Conservation (phyloP, 129 eudicot genomes). For the Logfia minima region DNA sequence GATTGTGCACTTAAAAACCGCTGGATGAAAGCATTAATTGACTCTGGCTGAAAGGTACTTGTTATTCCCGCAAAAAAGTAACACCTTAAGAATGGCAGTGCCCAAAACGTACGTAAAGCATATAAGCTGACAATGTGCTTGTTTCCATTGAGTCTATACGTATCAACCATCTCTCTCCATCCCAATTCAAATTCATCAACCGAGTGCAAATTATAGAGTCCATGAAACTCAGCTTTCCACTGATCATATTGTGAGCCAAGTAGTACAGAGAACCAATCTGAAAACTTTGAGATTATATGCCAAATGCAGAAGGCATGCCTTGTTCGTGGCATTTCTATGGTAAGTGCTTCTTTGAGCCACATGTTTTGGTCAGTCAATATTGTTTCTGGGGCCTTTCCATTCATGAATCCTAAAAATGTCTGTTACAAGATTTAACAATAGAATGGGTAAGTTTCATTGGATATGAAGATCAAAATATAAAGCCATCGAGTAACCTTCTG, state of each 20-base stretch:
- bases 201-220: constrained; percentile 56
- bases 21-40: constrained; percentile 66
- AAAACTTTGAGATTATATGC: constrained; percentile 71
- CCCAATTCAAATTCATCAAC: constrained; percentile 74
- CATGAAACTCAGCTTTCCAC: constrained; percentile 79
- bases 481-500: constrained; percentile 1
- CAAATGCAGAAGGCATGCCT: constrained; percentile 87
- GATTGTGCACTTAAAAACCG: constrained; percentile 74
- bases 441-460: constrained; percentile 9
- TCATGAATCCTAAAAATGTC: constrained; percentile 75
- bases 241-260: constrained; percentile 71
- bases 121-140: constrained; percentile 76
- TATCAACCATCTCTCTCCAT: constrained; percentile 79
- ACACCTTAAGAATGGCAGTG: constrained; percentile 67
- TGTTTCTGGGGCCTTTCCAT: constrained; percentile 76
- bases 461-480: neutral
- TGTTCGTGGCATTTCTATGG: constrained; percentile 64
- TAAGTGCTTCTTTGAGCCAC: constrained; percentile 90
- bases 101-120: constrained; percentile 78
- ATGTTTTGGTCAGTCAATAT: constrained; percentile 83
- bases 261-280: constrained; percentile 74
- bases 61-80: constrained; percentile 84
- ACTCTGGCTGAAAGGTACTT: constrained; percentile 54
- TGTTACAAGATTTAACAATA: constrained; percentile 31
- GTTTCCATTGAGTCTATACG: constrained; percentile 66